A percentile compares a stretch with the other conserved stretches of the same genome.
Conservation (phyloP, 495 filamentous ascomycete genomes). For the Aspergillus olivimuriae region DNA sequence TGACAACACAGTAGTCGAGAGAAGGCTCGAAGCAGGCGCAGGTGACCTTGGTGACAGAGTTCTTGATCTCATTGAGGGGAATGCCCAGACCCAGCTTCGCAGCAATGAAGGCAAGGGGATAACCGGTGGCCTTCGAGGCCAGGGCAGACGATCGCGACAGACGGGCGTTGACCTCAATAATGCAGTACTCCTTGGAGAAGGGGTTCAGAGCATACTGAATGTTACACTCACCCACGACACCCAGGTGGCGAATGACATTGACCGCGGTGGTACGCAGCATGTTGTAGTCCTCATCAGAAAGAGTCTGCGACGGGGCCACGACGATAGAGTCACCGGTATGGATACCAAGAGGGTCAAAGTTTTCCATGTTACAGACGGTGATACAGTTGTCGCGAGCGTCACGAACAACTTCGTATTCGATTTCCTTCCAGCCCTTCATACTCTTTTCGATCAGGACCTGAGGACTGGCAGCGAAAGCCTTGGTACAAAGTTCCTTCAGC, state of each 20-base stretch:
- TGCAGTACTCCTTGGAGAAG: constrained; percentile 94
- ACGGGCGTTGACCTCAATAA: constrained; percentile 98
- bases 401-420: constrained; percentile 97
- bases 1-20: constrained; percentile 96
- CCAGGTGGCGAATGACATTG: constrained; percentile 95
- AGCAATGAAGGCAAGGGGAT: constrained; percentile 92
- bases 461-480: constrained; percentile 89
- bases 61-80: constrained; percentile 92
- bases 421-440: constrained; percentile 99
- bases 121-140: constrained; percentile 96
- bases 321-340: constrained; percentile 99
- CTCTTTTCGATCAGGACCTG: constrained; percentile 94
- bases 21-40: constrained; percentile 99
- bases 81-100: constrained; percentile 94
- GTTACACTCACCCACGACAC: constrained; percentile 97
- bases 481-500: constrained; percentile 84
- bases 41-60: constrained; percentile 92
- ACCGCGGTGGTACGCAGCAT: constrained; percentile 98
- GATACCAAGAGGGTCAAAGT: constrained; percentile 96
- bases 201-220: constrained; percentile 98
- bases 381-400: constrained; percentile 98
- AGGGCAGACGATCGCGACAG: constrained; percentile 93
- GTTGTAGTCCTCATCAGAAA: constrained; percentile 98
- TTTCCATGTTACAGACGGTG: constrained; percentile 99
- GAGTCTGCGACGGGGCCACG: constrained; percentile 91